Base-by-base conservation (phyloP, 129 eudicot species). In the Helichrysum umbraculigerum region DNA sequence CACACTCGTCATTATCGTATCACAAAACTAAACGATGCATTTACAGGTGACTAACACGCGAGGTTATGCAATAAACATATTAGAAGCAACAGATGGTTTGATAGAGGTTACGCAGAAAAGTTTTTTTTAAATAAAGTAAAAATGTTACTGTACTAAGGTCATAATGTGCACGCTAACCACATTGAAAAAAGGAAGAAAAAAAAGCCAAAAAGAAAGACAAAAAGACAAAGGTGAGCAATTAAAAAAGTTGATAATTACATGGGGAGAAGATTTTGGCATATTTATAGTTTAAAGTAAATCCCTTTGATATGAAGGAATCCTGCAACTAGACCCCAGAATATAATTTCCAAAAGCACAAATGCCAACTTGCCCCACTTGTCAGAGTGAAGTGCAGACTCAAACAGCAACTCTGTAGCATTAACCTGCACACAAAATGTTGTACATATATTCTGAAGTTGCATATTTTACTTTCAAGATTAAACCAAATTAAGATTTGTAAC, bases 321-420 rank as follows among this genome's bases (percentile, higher is more conserved):
- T 37, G 98, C 89, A 33, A 88, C 78, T 22, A 85, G 62, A 71
- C 91, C 96, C 98, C 98, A 91, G 33, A 90, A 91, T 29, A 86
- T 77, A 16, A 91, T 91, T 88, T 93, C 98, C 50, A 87, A 35
- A 66, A 87, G 17, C 16, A 93, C 98, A 79, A 93, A 93, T 50
- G 81, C 87, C 41, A 87, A 74, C 66, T 89, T 90, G 51, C 97
- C 98, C 97, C 91, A 90, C 58, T 76, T 87, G 42, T 86, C 73
- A 4, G 96, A 93, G 69, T 85, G 86, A 25, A 93, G 76, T 51
- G 81, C 52, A 33, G 77, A 67, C 74, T 84, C 86, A 81, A 93
- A 47, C 66, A 77, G 12, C 70, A 66, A 71, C 81, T 90, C 90
- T 5, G 84, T 81, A 41, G 68, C 74, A 44, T 85, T 85, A 68